These are phyloP conservation scores for Rhinocladiella similis DNA, from an alignment of 2,329 filamentous ascomycete species.

Conservation along the genomic window DNA sequence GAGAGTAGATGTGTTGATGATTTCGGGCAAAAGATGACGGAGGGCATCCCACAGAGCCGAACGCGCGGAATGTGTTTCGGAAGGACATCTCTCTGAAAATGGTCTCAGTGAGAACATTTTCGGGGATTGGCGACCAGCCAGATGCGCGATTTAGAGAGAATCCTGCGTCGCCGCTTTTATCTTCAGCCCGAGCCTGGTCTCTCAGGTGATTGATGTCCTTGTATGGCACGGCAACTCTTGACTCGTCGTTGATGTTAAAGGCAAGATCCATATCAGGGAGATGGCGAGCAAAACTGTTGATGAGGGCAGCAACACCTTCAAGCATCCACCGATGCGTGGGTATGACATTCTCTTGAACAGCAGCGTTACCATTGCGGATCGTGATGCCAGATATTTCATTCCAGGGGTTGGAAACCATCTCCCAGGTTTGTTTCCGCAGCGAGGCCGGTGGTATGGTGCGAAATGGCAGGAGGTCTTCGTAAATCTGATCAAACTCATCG, in stretches of 20 bases:
- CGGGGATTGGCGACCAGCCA: slow-evolving; percentile 41
- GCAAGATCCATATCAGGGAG: slow-evolving; percentile 65
- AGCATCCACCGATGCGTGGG: slow-evolving; percentile 62
- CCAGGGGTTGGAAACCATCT: slow-evolving; percentile 54
- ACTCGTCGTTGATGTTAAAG: slow-evolving; percentile 64
- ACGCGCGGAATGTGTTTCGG: slow-evolving; percentile 41
- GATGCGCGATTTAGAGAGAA: slow-evolving; percentile 41
- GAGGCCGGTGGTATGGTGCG: slow-evolving; percentile 52
- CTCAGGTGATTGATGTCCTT: slow-evolving; percentile 41
- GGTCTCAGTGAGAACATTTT: slow-evolving; percentile 35
- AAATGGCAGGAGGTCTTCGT: slow-evolving; percentile 58
- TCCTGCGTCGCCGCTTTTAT: slow-evolving; percentile 16
- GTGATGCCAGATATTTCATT: slow-evolving; percentile 58
- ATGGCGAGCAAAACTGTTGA: slow-evolving; percentile 53
- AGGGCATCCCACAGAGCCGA: slow-evolving; percentile 59
- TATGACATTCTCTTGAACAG: slow-evolving; percentile 51
- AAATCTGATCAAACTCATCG: slow-evolving; percentile 62
- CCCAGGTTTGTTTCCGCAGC: slow-evolving; percentile 54
- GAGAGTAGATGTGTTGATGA: slow-evolving; percentile 62
- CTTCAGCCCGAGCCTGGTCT: slow-evolving; percentile 28
- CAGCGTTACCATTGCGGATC: slow-evolving; percentile 55
- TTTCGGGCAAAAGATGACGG: slow-evolving; percentile 59
- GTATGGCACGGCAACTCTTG: slow-evolving; percentile 57
- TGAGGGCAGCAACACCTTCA: slow-evolving; percentile 54
- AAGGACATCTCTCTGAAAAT: slow-evolving; percentile 44